Conservation (phyloP, 1,284 basidiomycete species). For the Puccinia hordei region DNA sequence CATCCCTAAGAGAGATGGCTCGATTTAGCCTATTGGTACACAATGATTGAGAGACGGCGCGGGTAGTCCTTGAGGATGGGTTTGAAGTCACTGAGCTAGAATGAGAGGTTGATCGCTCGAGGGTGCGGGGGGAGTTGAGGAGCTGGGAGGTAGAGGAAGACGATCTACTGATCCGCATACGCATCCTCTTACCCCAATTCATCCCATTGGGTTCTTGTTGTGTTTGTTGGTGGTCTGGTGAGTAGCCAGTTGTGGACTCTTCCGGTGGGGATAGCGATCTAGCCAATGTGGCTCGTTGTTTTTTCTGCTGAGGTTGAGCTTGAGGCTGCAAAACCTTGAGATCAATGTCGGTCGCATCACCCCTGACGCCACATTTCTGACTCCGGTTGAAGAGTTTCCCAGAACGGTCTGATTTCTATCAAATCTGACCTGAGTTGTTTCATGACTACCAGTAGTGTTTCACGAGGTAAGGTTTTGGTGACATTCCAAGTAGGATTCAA, state of each 20-base stretch:
- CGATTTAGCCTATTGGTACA: not conserved
- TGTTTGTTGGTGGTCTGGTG: not conserved
- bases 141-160: conserved; percentile 25
- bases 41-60: conserved; percentile 4
- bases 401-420: no score
- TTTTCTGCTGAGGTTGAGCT: not conserved
- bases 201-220: conserved; percentile 20
- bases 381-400: no score
- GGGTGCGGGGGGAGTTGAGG: not conserved
- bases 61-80: conserved; percentile 12
- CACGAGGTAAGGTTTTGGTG: no score
- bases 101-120: conserved; percentile 1
- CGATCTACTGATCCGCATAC: not conserved
- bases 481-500: no score
- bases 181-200: conserved; percentile 20
- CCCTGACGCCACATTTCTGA: no score
- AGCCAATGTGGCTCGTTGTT: not conserved
- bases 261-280: not conserved
- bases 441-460: no score
- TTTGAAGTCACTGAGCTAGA: conserved; percentile 14
- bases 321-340: no score
- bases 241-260: not conserved
- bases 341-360: no score
- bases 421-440: no score
- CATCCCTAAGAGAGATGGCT: conserved; percentile 35